Percentiles rank a stretch among this genome's conserved stretches.
phyloP scores from a whole-genome alignment of 768 basidiomycete genomes.

The Mrakia gelida region DNA sequence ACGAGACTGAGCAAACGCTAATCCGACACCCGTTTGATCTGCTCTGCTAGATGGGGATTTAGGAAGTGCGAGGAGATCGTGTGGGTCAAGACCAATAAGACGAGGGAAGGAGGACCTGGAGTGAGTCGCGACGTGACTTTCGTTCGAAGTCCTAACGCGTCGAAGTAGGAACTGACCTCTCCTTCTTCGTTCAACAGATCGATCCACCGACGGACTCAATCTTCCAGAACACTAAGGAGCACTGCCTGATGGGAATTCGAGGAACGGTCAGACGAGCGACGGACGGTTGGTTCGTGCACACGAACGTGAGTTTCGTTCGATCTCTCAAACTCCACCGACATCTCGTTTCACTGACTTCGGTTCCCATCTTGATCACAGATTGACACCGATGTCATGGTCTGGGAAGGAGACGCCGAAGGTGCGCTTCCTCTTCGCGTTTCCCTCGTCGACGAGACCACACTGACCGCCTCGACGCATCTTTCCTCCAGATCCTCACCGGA shows the following conservation, averaged over 20 bases:
- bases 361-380: slow-evolving; percentile 39
- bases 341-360: slow-evolving; percentile 9
- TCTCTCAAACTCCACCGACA: slow-evolving; percentile 30
- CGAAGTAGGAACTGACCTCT: background rate
- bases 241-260: slow-evolving; percentile 93
- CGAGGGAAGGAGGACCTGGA: slow-evolving; percentile 48
- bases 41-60: slow-evolving; percentile 60
- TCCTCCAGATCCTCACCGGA: slow-evolving; percentile 63
- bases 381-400: slow-evolving; percentile 93
- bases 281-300: slow-evolving; percentile 95
- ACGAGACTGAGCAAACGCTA: background rate
- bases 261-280: slow-evolving; percentile 92
- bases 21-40: background rate
- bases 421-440: slow-evolving; percentile 21
- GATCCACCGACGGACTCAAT: slow-evolving; percentile 9
- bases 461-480: background rate
- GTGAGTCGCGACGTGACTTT: slow-evolving; percentile 1
- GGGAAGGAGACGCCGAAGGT: slow-evolving; percentile 78
- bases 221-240: slow-evolving; percentile 69
- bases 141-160: background rate
- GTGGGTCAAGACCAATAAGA: slow-evolving; percentile 89
- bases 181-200: background rate
- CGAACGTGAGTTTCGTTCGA: slow-evolving; percentile 68
- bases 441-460: background rate
- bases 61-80: slow-evolving; percentile 94